A percentile compares a stretch with the other conserved stretches of the same genome.
Evolutionary conservation across 495 filamentous ascomycete species (phyloP).

Genomic region (Melanomma pulvis-pyrius): DNA sequence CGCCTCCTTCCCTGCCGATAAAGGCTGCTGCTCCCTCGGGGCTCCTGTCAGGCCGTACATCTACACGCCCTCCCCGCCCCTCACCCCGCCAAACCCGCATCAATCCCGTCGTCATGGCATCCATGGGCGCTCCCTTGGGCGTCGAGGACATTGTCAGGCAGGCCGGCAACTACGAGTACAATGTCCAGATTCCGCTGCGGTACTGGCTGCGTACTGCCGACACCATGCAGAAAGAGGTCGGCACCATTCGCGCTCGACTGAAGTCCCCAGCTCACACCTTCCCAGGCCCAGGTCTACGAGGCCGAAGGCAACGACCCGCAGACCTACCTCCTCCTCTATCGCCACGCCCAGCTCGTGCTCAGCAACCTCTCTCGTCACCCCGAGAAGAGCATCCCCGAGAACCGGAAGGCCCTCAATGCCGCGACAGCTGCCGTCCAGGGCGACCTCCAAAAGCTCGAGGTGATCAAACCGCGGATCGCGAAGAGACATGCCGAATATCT

Average conservation of each 20-base stretch:
- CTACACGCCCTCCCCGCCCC: not conserved
- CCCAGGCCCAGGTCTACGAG: slow-evolving; percentile 75
- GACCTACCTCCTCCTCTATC: slow-evolving; percentile 82
- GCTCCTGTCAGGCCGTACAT: not conserved
- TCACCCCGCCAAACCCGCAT: not conserved
- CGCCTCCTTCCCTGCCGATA: slow-evolving; percentile 16
- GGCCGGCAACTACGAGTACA: slow-evolving; percentile 79
- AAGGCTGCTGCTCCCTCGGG: not conserved
- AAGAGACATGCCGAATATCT: slow-evolving; percentile 64
- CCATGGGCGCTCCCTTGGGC: slow-evolving; percentile 58
- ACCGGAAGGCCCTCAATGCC: slow-evolving; percentile 51
- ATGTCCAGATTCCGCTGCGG: slow-evolving; percentile 68
- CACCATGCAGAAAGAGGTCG: slow-evolving; percentile 76
- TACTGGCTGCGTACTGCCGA: slow-evolving; percentile 83
- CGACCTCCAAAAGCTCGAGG: slow-evolving; percentile 63
- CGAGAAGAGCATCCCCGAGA: slow-evolving; percentile 51
- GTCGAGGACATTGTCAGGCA: slow-evolving; percentile 70
- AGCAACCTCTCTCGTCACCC: slow-evolving; percentile 49
- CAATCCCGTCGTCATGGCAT: slow-evolving; percentile 27
- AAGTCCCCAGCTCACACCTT: slow-evolving; percentile 10
- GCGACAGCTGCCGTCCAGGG: slow-evolving; percentile 58
- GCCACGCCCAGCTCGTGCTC: slow-evolving; percentile 70
- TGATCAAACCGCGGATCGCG: slow-evolving; percentile 67
- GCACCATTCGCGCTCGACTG: not conserved
- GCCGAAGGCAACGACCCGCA: slow-evolving; percentile 82